Evolutionary conservation across 768 basidiomycete species (phyloP).

Genomic region (Suillus brevipes): DNA sequence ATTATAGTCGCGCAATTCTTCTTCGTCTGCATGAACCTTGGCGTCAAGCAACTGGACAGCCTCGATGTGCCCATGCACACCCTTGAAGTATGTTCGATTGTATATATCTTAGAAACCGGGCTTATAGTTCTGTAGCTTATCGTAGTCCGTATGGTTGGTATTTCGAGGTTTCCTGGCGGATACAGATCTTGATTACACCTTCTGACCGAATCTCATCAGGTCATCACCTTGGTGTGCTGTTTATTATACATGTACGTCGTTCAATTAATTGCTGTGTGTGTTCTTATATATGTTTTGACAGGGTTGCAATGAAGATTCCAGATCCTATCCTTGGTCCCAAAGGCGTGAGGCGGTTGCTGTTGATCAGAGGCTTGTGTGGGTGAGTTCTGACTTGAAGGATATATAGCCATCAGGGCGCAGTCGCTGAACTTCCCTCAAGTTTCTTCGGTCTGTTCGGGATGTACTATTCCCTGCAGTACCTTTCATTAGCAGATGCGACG

Average conservation of each 20-base stretch:
- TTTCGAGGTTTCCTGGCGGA: not conserved
- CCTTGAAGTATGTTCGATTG: conserved; percentile 44
- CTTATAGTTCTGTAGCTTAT: conserved; percentile 42
- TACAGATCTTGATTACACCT: conserved; percentile 1
- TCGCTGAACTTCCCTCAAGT: conserved; percentile 32
- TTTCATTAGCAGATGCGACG: conserved; percentile 77
- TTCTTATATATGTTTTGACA: conserved; percentile 13
- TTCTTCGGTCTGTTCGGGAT: conserved; percentile 72
- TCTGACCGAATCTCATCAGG: conserved; percentile 29
- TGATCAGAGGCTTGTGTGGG: conserved; percentile 65
- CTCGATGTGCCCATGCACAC: conserved; percentile 60
- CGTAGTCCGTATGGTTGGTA: conserved; percentile 55
- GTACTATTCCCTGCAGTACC: conserved; percentile 72
- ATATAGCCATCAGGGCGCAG: not conserved
- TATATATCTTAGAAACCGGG: not conserved
- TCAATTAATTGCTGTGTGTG: not conserved
- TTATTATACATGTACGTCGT: conserved; percentile 48
- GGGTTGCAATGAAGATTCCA: conserved; percentile 42
- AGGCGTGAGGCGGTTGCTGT: conserved; percentile 58
- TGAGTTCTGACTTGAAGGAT: conserved; percentile 29
- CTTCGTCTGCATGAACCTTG: conserved; percentile 59
- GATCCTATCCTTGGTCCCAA: conserved; percentile 72
- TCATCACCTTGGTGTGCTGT: conserved; percentile 53
- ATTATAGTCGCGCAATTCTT: conserved; percentile 59
- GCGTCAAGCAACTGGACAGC: conserved; percentile 61